phyloP scores from a whole-genome alignment of 768 basidiomycete genomes.

The Mycena latifolia region DNA sequence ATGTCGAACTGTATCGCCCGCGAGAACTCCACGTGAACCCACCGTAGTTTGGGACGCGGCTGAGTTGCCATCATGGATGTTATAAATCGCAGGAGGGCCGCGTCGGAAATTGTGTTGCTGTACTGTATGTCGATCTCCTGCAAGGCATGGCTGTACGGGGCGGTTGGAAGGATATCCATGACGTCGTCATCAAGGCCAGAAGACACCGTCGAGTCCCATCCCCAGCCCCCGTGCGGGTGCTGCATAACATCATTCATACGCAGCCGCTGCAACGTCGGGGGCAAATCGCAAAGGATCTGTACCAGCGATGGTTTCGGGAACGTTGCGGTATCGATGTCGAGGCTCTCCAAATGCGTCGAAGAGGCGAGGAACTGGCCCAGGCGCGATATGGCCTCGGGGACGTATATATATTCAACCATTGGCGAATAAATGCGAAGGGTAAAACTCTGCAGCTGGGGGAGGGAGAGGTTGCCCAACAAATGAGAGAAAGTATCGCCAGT shows the following conservation, averaged over 20 bases:
- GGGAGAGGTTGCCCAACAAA: background rate
- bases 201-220: background rate
- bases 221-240: too few species aligned
- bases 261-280: background rate
- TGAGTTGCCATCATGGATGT: background rate
- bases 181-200: background rate
- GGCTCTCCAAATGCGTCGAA: background rate
- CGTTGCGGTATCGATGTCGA: too few species aligned
- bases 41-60: background rate
- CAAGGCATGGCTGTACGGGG: background rate
- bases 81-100: slow-evolving; percentile 2
- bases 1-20: background rate
- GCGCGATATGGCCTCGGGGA: background rate
- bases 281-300: too few species aligned
- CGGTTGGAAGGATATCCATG: background rate
- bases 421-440: background rate
- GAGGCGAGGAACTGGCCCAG: background rate
- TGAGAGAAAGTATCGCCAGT: background rate
- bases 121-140: background rate
- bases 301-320: too few species aligned
- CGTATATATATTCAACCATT: too few species aligned
- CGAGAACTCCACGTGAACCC: background rate
- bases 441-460: background rate
- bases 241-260: background rate
- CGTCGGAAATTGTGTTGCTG: background rate